phyloP scores from a whole-genome alignment of 805 yeast species.

The Metschnikowia noctiluminum region DNA sequence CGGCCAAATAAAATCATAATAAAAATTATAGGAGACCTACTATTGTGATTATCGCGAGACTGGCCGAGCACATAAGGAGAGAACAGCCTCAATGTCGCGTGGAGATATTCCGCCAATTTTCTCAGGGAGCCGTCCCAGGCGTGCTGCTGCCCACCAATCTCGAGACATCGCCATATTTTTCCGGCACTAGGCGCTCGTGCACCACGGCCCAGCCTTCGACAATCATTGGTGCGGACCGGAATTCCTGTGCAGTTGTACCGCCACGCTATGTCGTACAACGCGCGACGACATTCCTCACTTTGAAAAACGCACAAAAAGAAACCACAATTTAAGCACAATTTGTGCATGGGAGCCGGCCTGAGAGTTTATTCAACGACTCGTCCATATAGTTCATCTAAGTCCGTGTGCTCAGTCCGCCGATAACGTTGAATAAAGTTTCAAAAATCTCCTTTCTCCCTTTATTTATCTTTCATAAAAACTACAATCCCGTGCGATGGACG shows the following conservation, averaged over 20 bases:
- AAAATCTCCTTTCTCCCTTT: background rate
- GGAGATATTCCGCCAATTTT: background rate
- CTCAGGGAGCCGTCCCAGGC: background rate
- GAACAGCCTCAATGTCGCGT: background rate
- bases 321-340: background rate
- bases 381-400: no score
- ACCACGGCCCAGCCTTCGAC: no score
- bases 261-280: background rate
- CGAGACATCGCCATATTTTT: background rate
- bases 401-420: no score
- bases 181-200: background rate
- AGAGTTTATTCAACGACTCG: no score
- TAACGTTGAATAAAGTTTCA: no score
- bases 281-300: background rate
- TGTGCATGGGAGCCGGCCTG: no score
- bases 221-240: background rate
- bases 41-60: background rate
- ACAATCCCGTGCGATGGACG: conserved; percentile 32
- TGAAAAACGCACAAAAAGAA: background rate
- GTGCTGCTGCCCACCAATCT: no score
- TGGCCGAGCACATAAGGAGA: conserved; percentile 6
- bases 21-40: background rate
- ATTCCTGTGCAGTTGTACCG: background rate
- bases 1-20: background rate
- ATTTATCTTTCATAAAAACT: background rate